Evolutionary conservation across 2,329 filamentous ascomycete genomes (phyloP).

Genomic region (Trichocomaceae sp.): DNA sequence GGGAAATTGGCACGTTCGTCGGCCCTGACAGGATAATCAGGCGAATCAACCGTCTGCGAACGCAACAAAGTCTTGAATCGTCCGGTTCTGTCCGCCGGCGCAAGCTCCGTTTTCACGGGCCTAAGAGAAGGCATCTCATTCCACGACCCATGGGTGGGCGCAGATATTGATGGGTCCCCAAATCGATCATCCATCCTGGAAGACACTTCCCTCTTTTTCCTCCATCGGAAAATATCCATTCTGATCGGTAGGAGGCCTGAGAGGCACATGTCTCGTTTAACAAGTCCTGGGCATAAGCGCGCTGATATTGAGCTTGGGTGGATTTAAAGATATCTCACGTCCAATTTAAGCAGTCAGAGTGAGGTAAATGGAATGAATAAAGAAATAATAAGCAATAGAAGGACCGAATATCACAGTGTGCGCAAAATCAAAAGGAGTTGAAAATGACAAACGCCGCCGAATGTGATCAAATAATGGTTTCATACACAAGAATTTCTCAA

Average conservation of each 20-base stretch:
- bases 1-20: conserved; percentile 2
- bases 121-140: conserved; percentile 23
- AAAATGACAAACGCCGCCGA: conserved; percentile 4
- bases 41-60: neutral
- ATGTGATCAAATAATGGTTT: neutral
- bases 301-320: neutral
- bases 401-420: neutral
- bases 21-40: neutral
- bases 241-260: conserved; percentile 12
- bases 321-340: neutral
- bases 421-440: neutral
- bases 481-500: neutral
- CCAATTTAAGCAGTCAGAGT: neutral
- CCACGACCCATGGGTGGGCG: conserved; percentile 38
- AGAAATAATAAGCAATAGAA: neutral
- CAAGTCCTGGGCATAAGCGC: neutral
- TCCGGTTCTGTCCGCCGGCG: conserved; percentile 10
- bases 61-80: conserved; percentile 12
- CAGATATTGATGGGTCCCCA: conserved; percentile 36
- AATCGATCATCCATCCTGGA: conserved; percentile 35
- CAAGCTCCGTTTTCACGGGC: conserved; percentile 11
- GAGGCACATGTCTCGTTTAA: conserved; percentile 9
- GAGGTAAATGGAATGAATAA: neutral
- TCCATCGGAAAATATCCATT: conserved; percentile 24
- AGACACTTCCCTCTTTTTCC: conserved; percentile 29